A percentile compares a stretch with the other conserved stretches of the same genome.
phyloP scores from a whole-genome alignment of 2,329 filamentous ascomycete genomes.

The Parafenestella ontariensis region DNA sequence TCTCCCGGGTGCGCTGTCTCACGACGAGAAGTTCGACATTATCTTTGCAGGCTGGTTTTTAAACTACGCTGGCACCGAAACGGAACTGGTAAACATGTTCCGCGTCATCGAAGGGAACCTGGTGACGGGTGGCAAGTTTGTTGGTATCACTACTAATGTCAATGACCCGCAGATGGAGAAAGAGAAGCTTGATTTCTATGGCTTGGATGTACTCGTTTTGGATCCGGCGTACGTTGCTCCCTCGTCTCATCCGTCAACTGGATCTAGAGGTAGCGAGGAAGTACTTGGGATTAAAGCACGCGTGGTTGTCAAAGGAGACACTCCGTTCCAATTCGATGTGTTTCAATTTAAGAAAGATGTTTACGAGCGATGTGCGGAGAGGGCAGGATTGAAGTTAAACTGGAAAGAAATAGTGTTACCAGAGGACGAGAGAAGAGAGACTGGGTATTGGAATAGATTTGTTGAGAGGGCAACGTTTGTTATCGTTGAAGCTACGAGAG shows the following conservation, averaged over 20 bases:
- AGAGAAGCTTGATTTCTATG: constrained; percentile 32
- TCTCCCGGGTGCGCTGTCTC: too few relatives aligned
- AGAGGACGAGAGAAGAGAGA: constrained; percentile 33
- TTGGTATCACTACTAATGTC: constrained; percentile 36
- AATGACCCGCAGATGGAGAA: constrained; percentile 21
- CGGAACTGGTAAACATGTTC: constrained; percentile 33
- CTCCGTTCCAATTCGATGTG: constrained; percentile 31
- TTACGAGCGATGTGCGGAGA: constrained; percentile 34
- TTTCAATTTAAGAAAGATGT: constrained; percentile 35
- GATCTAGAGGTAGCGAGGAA: neutral
- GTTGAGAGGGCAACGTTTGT: constrained; percentile 31
- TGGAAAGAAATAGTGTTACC: constrained; percentile 33
- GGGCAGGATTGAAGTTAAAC: constrained; percentile 26
- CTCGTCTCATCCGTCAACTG: constrained; percentile 2
- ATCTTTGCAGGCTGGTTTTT: constrained; percentile 43
- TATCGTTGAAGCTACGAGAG: constrained; percentile 27
- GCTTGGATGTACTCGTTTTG: constrained; percentile 28
- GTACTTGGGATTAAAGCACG: constrained; percentile 30
- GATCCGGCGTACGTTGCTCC: constrained; percentile 27
- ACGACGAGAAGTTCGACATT: constrained; percentile 29
- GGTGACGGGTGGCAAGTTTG: constrained; percentile 19
- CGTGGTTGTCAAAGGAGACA: constrained; percentile 23
- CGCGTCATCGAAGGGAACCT: constrained; percentile 27
- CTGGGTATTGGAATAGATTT: constrained; percentile 31
- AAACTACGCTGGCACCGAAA: constrained; percentile 37